phyloP scores from a whole-genome alignment of 1,284 basidiomycete species.

The Agaricales sp. region DNA sequence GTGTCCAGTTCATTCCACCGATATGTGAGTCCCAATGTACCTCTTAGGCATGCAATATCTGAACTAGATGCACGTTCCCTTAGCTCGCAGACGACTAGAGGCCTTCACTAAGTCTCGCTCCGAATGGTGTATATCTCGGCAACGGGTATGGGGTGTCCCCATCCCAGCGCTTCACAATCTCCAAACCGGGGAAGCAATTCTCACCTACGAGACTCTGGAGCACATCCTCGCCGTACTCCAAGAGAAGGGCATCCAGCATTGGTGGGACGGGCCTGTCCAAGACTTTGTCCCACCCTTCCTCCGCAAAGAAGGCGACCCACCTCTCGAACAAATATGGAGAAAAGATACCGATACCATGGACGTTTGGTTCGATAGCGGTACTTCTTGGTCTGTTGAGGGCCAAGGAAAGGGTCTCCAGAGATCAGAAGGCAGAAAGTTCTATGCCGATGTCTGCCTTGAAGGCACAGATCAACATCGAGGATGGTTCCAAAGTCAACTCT shows the following conservation, averaged over 20 bases:
- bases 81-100: constrained; percentile 79
- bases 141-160: constrained; percentile 96
- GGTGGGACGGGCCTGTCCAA: constrained; percentile 85
- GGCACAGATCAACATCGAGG: constrained; percentile 98
- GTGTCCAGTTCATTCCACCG: constrained; percentile 73
- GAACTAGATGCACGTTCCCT: not conserved
- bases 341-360: constrained; percentile 95
- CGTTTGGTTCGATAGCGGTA: constrained; percentile 99
- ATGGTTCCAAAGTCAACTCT: constrained; percentile 96
- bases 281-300: constrained; percentile 72
- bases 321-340: constrained; percentile 35
- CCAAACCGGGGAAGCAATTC: constrained; percentile 53
- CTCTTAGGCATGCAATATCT: not conserved
- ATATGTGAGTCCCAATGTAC: constrained; percentile 44
- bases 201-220: constrained; percentile 59
- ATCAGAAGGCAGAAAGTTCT: constrained; percentile 22
- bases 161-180: constrained; percentile 83
- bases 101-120: constrained; percentile 82
- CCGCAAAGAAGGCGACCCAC: constrained; percentile 29
- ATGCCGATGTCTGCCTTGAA: constrained; percentile 89
- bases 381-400: constrained; percentile 74
- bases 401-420: constrained; percentile 25
- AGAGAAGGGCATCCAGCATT: constrained; percentile 67
- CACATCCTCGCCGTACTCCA: constrained; percentile 76
- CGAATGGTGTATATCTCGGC: constrained; percentile 99